Percentiles rank a stretch among this genome's conserved stretches.
Conservation (phyloP, 2,329 filamentous ascomycete genomes). For the Moelleriella libera region DNA sequence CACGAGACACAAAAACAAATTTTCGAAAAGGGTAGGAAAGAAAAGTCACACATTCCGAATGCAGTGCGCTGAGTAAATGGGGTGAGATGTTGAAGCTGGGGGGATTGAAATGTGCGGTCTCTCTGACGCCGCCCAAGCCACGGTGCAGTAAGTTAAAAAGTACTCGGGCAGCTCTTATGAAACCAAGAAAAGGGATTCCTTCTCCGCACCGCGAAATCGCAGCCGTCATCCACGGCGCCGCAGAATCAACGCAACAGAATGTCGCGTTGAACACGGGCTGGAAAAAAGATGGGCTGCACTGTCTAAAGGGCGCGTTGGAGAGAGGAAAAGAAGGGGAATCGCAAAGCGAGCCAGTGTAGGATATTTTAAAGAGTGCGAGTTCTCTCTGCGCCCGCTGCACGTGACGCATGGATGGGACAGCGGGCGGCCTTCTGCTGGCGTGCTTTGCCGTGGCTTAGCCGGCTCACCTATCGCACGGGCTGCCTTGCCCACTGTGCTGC, state of each 20-base stretch:
- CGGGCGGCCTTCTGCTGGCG: no score
- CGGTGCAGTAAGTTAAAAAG: slow-evolving; percentile 14
- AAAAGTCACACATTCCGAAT: no score
- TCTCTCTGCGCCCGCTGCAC: neutral
- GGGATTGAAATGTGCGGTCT: slow-evolving; percentile 17
- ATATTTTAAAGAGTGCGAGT: neutral
- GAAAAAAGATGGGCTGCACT: slow-evolving; percentile 60
- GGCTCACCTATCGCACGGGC: no score
- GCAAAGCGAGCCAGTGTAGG: neutral
- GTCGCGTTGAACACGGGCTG: slow-evolving; percentile 40
- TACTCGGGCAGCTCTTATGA: slow-evolving; percentile 45
- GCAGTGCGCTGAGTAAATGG: no score
- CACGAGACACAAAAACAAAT: no score
- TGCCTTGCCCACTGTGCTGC: no score
- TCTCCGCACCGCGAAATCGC: slow-evolving; percentile 48
- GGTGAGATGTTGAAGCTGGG: no score
- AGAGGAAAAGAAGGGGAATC: slow-evolving; percentile 15
- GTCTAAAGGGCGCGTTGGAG: slow-evolving; percentile 65
- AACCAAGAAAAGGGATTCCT: slow-evolving; percentile 25
- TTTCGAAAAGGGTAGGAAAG: no score
- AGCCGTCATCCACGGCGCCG: slow-evolving; percentile 46
- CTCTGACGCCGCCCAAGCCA: slow-evolving; percentile 28
- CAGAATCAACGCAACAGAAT: slow-evolving; percentile 48
- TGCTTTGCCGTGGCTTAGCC: no score
- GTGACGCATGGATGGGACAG: neutral